Conservation (phyloP, 2,329 filamentous ascomycete species). For the Orbilia ellipsospora region DNA sequence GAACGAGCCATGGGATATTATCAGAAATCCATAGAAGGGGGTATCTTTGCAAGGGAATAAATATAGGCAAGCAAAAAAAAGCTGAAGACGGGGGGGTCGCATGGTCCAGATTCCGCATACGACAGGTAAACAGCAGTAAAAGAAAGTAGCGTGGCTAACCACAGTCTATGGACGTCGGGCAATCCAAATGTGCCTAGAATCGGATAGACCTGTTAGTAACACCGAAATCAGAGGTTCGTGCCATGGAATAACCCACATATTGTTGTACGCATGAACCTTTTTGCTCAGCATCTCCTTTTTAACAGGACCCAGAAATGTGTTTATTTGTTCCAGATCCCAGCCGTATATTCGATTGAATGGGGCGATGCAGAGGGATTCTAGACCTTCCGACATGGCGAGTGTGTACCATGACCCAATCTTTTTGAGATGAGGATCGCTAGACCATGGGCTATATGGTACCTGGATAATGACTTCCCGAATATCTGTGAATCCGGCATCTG, state of each 20-base stretch:
- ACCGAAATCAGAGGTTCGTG: neutral
- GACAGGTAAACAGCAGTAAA: neutral
- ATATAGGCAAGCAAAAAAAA: slow-evolving; percentile 34
- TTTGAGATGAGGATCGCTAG: slow-evolving; percentile 71
- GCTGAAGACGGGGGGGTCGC: slow-evolving; percentile 16
- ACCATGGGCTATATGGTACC: slow-evolving; percentile 80
- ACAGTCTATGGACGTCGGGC: slow-evolving; percentile 58
- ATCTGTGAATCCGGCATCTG: slow-evolving; percentile 80
- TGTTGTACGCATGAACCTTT: slow-evolving; percentile 77
- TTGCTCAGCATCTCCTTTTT: slow-evolving; percentile 76
- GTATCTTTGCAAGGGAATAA: slow-evolving; percentile 53
- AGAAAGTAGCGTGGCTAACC: slow-evolving; percentile 3
- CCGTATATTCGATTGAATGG: slow-evolving; percentile 75
- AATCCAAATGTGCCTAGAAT: slow-evolving; percentile 60
- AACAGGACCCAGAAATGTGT: slow-evolving; percentile 71
- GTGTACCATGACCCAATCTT: slow-evolving; percentile 86
- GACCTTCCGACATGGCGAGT: slow-evolving; percentile 76
- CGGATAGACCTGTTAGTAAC: slow-evolving; percentile 27
- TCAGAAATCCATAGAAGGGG: slow-evolving; percentile 50
- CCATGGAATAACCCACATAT: slow-evolving; percentile 71
- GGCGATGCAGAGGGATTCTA: slow-evolving; percentile 78
- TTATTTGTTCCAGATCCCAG: slow-evolving; percentile 73
- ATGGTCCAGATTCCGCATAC: slow-evolving; percentile 18
- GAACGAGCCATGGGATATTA: slow-evolving; percentile 40
- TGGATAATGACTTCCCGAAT: slow-evolving; percentile 76